Evolutionary conservation across 352 stramenopile genomes (phyloP).

Genomic region (Pythium guiyangense): DNA sequence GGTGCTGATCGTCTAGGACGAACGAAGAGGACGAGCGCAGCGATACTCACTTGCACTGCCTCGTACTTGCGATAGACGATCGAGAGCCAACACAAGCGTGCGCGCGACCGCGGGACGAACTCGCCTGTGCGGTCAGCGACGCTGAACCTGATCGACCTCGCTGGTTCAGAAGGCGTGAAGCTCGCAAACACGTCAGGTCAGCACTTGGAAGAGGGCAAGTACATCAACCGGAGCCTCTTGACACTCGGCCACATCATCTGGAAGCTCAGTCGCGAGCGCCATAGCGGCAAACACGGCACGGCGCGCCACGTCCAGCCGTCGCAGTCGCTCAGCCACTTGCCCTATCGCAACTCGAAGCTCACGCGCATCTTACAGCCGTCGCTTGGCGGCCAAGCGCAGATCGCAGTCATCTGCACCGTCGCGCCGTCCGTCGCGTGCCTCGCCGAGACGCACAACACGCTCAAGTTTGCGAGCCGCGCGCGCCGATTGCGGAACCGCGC

Average conservation of each 20-base stretch:
- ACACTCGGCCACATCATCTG: constrained; percentile 94
- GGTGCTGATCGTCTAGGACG: too few relatives aligned
- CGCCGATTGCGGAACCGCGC: constrained; percentile 92
- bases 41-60: constrained; percentile 43
- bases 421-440: constrained; percentile 93
- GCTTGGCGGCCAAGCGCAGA: constrained; percentile 93
- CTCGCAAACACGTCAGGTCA: constrained; percentile 75
- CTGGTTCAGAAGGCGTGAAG: constrained; percentile 83
- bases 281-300: constrained; percentile 14
- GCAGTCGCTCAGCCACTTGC: constrained; percentile 71
- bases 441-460: constrained; percentile 92
- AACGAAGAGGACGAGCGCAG: too few relatives aligned
- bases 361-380: constrained; percentile 97
- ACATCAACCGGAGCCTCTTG: constrained; percentile 90
- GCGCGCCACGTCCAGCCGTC: neutral
- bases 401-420: constrained; percentile 96
- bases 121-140: constrained; percentile 64
- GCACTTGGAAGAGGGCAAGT: constrained; percentile 78
- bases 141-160: constrained; percentile 90
- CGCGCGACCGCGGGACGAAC: constrained; percentile 15
- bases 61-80: constrained; percentile 46
- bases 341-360: constrained; percentile 98
- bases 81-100: constrained; percentile 60
- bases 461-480: constrained; percentile 94
- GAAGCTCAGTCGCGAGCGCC: constrained; percentile 78